Percentiles rank a stretch among this genome's conserved stretches.
These are phyloP conservation scores for Amoebophrya sp. DNA, from an alignment of 169 alveolate genomes.

Conservation along the genomic window DNA sequence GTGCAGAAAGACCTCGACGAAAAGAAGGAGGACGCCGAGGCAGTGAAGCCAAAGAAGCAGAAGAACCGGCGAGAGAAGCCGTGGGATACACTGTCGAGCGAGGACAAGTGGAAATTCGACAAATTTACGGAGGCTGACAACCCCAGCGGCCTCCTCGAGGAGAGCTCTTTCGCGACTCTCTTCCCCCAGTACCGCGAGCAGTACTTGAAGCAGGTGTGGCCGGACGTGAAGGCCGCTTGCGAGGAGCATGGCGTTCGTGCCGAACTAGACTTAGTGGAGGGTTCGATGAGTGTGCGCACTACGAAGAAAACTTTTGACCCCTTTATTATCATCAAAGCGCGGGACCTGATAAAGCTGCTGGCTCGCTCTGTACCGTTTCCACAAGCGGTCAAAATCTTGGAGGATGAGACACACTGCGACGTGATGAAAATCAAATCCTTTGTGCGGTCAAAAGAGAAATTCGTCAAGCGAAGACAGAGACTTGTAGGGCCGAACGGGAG, in stretches of 20 bases:
- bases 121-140: slow-evolving; percentile 67
- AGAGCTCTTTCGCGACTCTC: slow-evolving; percentile 91
- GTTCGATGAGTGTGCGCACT: slow-evolving; percentile 97
- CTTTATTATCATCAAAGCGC: slow-evolving; percentile 91
- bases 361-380: slow-evolving; percentile 97
- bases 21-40: neutral
- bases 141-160: slow-evolving; percentile 87
- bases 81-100: slow-evolving; percentile 98
- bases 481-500: slow-evolving; percentile 98
- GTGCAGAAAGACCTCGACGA: neutral
- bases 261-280: slow-evolving; percentile 93
- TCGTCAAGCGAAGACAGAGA: slow-evolving; percentile 96
- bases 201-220: slow-evolving; percentile 87
- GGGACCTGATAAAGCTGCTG: slow-evolving; percentile 94
- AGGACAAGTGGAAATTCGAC: slow-evolving; percentile 95
- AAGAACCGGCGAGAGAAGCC: slow-evolving; percentile 96
- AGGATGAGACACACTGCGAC: slow-evolving; percentile 72
- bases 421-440: slow-evolving; percentile 77
- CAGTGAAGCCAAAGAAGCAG: slow-evolving; percentile 45
- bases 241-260: slow-evolving; percentile 64
- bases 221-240: neutral
- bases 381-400: slow-evolving; percentile 75
- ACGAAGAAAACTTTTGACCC: slow-evolving; percentile 98
- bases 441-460: slow-evolving; percentile 67
- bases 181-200: slow-evolving; percentile 98